These are phyloP conservation scores for Deinandra increscens DNA, from an alignment of 129 eudicot genomes.

Conservation along the genomic window DNA sequence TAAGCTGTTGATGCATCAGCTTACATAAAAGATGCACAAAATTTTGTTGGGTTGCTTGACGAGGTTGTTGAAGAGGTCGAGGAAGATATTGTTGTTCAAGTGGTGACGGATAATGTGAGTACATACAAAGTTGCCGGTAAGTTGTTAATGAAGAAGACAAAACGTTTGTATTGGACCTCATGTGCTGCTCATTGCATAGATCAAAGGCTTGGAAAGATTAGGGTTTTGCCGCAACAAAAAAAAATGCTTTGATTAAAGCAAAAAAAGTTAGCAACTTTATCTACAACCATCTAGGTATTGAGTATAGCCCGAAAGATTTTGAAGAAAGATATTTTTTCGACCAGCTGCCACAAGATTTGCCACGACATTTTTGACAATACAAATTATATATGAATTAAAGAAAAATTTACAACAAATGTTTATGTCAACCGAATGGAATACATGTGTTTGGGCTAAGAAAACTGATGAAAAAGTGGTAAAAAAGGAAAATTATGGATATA, in stretches of 20 bases:
- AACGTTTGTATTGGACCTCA: not conserved
- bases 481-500: not conserved
- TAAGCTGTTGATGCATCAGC: not conserved
- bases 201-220: constrained; percentile 4
- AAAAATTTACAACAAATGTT: too few relatives aligned
- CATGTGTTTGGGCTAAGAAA: not conserved
- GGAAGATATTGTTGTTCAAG: not conserved
- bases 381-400: too few relatives aligned
- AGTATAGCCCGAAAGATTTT: not conserved
- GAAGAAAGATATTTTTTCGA: not conserved
- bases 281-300: not conserved
- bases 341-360: too few relatives aligned
- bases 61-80: not conserved
- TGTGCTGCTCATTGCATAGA: constrained; percentile 17
- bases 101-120: constrained; percentile 2
- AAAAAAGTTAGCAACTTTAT: not conserved
- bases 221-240: constrained; percentile 16
- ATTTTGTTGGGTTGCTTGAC: not conserved
- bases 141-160: constrained; percentile 9
- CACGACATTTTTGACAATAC: too few relatives aligned
- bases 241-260: constrained; percentile 17
- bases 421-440: not conserved
- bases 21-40: not conserved
- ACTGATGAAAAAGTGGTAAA: not conserved
- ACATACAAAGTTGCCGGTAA: not conserved